Conservation (phyloP, 768 basidiomycete species). For the Serendipita vermifera region DNA sequence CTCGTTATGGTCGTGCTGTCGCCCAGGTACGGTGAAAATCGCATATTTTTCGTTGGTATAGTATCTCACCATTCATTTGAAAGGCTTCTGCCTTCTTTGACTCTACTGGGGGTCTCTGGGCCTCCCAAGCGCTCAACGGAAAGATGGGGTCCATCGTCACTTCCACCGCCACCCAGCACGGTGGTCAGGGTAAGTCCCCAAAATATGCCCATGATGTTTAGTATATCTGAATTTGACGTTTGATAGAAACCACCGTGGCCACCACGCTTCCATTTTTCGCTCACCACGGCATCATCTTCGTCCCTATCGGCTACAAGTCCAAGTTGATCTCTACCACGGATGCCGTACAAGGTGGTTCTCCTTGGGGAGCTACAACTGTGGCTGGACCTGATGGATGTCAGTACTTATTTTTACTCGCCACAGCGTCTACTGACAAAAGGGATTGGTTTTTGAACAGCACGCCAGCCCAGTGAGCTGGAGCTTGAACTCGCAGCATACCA, state of each 20-base stretch:
- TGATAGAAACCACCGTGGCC: neutral
- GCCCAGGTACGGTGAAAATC: too few relatives aligned
- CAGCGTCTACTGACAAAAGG: neutral
- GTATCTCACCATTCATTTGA: too few relatives aligned
- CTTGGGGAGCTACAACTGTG: conserved; percentile 3
- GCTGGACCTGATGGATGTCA: conserved; percentile 5
- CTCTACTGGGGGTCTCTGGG: conserved; percentile 56
- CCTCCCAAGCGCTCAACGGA: conserved; percentile 21
- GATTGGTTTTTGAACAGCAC: conserved; percentile 16
- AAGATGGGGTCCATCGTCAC: conserved; percentile 26
- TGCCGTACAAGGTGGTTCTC: conserved; percentile 45
- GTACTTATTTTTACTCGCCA: neutral
- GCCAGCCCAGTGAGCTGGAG: conserved; percentile 39
- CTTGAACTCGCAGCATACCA: conserved; percentile 39
- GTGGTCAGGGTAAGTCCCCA: conserved; percentile 27
- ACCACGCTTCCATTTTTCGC: neutral
- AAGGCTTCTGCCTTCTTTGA: conserved; percentile 59
- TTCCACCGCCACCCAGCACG: conserved; percentile 25
- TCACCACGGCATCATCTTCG: conserved; percentile 28
- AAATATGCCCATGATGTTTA: conserved; percentile 19
- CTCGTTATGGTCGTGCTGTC: conserved; percentile 70
- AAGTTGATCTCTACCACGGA: conserved; percentile 32
- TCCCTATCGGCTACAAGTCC: conserved; percentile 57
- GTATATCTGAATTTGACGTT: neutral
- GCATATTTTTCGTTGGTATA: too few relatives aligned